A percentile compares a stretch with the other conserved stretches of the same genome.
Conservation (phyloP, 2,329 filamentous ascomycete genomes). For the Penicillium sp. region DNA sequence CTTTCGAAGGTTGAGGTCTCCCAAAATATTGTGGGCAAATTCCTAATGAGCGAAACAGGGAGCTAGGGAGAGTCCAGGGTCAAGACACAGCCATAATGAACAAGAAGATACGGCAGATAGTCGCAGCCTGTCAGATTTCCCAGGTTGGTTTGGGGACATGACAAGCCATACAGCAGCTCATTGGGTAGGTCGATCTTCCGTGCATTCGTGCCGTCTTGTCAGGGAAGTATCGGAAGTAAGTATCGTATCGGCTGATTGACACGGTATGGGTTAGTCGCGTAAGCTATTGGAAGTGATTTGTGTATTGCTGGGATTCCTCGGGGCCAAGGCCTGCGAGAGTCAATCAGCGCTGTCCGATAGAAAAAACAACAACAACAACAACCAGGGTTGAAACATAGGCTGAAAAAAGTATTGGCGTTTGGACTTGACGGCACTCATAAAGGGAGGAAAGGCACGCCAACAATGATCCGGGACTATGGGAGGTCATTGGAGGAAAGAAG, state of each 20-base stretch:
- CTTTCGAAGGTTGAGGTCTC: background rate
- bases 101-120: constrained; percentile 3
- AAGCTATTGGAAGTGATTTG: constrained; percentile 9
- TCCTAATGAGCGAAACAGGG: background rate
- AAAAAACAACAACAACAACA: too few species aligned
- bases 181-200: constrained; percentile 12
- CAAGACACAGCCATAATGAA: constrained; percentile 2
- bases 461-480: background rate
- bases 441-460: background rate
- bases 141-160: constrained; percentile 7
- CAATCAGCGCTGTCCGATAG: constrained; percentile 14
- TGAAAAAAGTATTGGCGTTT: constrained; percentile 1
- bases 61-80: background rate
- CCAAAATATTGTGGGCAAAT: background rate
- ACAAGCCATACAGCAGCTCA: constrained; percentile 8
- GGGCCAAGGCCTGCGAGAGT: constrained; percentile 15
- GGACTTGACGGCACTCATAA: constrained; percentile 7
- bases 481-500: background rate
- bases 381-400: constrained; percentile 13
- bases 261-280: constrained; percentile 11
- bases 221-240: background rate
- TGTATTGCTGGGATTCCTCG: constrained; percentile 10
- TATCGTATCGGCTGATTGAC: constrained; percentile 11
- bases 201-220: constrained; percentile 8
- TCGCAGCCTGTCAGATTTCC: constrained; percentile 17